phyloP scores from a whole-genome alignment of 768 basidiomycete genomes.

The Boletus pseudo-olivaceus region DNA sequence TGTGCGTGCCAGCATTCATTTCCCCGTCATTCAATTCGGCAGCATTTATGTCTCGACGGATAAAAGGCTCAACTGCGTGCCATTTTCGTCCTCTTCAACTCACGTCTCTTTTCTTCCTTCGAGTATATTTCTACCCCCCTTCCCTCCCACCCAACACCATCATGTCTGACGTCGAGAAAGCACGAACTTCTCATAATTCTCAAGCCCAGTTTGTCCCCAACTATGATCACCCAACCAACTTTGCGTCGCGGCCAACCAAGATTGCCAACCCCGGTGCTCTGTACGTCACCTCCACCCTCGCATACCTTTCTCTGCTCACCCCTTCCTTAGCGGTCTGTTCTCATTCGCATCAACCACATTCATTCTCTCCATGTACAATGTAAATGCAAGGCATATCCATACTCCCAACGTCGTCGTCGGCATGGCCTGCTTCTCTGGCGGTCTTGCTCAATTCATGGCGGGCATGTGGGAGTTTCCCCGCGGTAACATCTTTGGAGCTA shows the following conservation, averaged over 20 bases:
- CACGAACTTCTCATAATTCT: conserved; percentile 15
- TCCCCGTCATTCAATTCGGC: conserved; percentile 12
- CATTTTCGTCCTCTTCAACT: background rate
- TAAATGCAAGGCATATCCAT: conserved; percentile 48
- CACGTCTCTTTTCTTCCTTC: background rate
- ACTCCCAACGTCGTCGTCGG: conserved; percentile 74
- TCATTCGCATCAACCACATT: conserved; percentile 84
- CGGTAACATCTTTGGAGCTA: conserved; percentile 68
- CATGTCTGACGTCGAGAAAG: conserved; percentile 40
- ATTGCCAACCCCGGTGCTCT: conserved; percentile 56
- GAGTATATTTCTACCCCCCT: background rate
- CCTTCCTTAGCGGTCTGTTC: conserved; percentile 58
- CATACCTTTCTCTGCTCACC: background rate
- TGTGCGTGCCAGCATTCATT: conserved; percentile 22
- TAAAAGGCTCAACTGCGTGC: conserved; percentile 14
- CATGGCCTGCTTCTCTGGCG: conserved; percentile 84
- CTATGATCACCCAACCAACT: conserved; percentile 14
- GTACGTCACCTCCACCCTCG: conserved; percentile 15
- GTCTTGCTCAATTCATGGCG: conserved; percentile 80
- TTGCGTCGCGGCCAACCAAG: conserved; percentile 29
- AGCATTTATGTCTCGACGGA: conserved; percentile 5
- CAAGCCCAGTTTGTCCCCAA: conserved; percentile 19
- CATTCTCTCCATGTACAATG: conserved; percentile 74
- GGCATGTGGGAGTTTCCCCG: conserved; percentile 86
- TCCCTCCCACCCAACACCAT: background rate